Base-by-base conservation (phyloP, 2,329 filamentous ascomycete genomes). In the Botrytis tulipae region DNA sequence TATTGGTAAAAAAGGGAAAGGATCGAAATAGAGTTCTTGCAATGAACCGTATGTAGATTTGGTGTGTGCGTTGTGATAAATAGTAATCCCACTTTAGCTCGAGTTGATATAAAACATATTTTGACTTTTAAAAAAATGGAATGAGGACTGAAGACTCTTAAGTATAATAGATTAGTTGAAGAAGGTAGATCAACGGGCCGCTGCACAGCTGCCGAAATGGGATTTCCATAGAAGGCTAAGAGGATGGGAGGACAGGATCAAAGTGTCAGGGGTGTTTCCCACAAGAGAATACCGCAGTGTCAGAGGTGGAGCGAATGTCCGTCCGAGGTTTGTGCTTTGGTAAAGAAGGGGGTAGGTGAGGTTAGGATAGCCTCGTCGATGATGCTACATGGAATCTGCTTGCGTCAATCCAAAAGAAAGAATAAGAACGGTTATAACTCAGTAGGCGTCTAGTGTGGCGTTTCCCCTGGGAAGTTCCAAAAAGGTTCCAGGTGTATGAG, bases 161-260 rank as follows among this genome's bases (percentile, higher is more conserved):
- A 71, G 59, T 72, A 72, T 60, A 72, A 40, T 32, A 48, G 54
- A 59, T 40, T 59, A 61, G 29, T 46, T 60, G 62, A 61, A 72
- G 62, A 54, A 69, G 42, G 46, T n/a, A 68, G 71, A 72, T 72
- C 71, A 72, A 69, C 71, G 71, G 71, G 62, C 71, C 71, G 71
- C 71, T 72, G 63, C 71, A 72, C 71, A 69, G 62, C 32, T 72
- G 42, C 71, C 51, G 62, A 54, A 65, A 48, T 72, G 40, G 40
- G 18, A 68, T 61, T 67, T 40, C 71, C 25, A 68, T 57, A n/a
- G 40, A 48, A 60, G 62, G 51, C 32, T 60, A 46, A 72, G 65
- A 72, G 54, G 71, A 72, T 68, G 71, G 71, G 51, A 69, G 62
- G 71, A 69, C 71, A 72, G 37, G 62, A 68, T 72, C 71, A 57